phyloP scores from a whole-genome alignment of 768 basidiomycete genomes.

The Mycena vitilis region DNA sequence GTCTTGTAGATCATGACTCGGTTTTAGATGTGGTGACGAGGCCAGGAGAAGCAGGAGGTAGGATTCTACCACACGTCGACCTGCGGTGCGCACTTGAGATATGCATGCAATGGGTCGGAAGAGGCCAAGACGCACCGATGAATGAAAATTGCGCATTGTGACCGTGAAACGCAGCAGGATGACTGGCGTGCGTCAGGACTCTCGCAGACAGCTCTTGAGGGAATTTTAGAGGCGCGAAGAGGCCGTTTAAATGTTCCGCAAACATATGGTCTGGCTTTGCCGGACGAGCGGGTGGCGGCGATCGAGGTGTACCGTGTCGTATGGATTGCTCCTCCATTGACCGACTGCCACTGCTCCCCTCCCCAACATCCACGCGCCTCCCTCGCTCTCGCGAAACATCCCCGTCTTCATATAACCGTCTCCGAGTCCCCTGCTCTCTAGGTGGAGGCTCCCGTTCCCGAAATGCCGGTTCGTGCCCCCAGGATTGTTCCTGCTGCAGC shows the following conservation, averaged over 20 bases:
- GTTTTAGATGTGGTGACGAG: slow-evolving; percentile 59
- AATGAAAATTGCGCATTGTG: slow-evolving; percentile 82
- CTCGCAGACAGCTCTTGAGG: slow-evolving; percentile 77
- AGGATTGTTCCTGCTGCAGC: slow-evolving; percentile 22
- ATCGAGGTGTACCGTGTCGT: slow-evolving; percentile 4
- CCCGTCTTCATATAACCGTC: slow-evolving; percentile 10
- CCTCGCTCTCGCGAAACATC: slow-evolving; percentile 3
- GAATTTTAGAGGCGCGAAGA: slow-evolving; percentile 77
- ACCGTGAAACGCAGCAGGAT: slow-evolving; percentile 71
- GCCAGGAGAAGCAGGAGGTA: slow-evolving; percentile 81
- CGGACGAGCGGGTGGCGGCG: slow-evolving; percentile 20
- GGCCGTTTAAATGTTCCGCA: slow-evolving; percentile 66
- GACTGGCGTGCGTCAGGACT: slow-evolving; percentile 83
- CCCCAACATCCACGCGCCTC: slow-evolving; percentile 20
- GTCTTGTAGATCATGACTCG: slow-evolving; percentile 67
- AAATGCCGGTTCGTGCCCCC: slow-evolving; percentile 4
- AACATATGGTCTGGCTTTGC: slow-evolving; percentile 42
- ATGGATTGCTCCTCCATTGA: slow-evolving; percentile 1
- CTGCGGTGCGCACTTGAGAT: slow-evolving; percentile 49
- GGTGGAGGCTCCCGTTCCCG: slow-evolving; percentile 23
- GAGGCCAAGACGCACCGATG: slow-evolving; percentile 63
- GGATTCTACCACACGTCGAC: slow-evolving; percentile 80
- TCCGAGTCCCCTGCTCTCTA: background rate
- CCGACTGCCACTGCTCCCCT: slow-evolving; percentile 26
- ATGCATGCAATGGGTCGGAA: slow-evolving; percentile 2